These are phyloP conservation scores for Dioszegia aurantiaca DNA, from an alignment of 768 basidiomycete species.

Conservation along the genomic window DNA sequence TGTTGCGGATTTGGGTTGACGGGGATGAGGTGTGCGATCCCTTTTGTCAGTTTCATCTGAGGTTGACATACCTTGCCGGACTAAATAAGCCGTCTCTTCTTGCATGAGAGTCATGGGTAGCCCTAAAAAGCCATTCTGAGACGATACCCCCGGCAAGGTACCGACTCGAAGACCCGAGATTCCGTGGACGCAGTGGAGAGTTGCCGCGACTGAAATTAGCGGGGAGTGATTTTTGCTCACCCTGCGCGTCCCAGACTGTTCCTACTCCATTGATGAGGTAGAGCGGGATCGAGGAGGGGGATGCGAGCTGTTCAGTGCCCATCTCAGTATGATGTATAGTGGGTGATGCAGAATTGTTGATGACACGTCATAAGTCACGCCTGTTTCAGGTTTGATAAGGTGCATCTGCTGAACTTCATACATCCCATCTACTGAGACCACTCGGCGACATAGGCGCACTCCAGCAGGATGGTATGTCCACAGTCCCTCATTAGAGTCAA, in stretches of 20 bases:
- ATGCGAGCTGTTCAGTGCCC: not conserved
- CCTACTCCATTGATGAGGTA: constrained; percentile 74
- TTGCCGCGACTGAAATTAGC: constrained; percentile 66
- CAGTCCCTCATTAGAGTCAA: not conserved
- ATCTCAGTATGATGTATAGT: not conserved
- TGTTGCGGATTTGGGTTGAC: constrained; percentile 58
- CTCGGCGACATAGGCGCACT: too few relatives aligned
- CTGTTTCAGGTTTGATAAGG: constrained; percentile 9
- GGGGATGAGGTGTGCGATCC: constrained; percentile 71
- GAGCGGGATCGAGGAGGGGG: constrained; percentile 57
- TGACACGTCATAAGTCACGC: constrained; percentile 6
- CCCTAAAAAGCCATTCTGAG: constrained; percentile 95
- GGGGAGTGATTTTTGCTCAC: constrained; percentile 54
- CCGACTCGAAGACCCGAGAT: constrained; percentile 83
- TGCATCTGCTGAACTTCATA: not conserved
- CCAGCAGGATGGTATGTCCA: constrained; percentile 29
- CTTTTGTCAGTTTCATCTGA: constrained; percentile 53
- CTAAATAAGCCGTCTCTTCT: constrained; percentile 85
- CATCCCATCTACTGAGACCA: not conserved
- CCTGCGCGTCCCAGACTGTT: constrained; percentile 85
- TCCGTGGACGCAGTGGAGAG: constrained; percentile 71
- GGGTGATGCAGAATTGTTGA: constrained; percentile 1
- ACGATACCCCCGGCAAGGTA: constrained; percentile 88
- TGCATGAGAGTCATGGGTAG: constrained; percentile 83
- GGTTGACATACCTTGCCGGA: constrained; percentile 66